Evolutionary conservation across 345 rosid species (phyloP), one percentile per base, ranked within the genome.

Genomic region (Lagerstroemia speciosa): DNA sequence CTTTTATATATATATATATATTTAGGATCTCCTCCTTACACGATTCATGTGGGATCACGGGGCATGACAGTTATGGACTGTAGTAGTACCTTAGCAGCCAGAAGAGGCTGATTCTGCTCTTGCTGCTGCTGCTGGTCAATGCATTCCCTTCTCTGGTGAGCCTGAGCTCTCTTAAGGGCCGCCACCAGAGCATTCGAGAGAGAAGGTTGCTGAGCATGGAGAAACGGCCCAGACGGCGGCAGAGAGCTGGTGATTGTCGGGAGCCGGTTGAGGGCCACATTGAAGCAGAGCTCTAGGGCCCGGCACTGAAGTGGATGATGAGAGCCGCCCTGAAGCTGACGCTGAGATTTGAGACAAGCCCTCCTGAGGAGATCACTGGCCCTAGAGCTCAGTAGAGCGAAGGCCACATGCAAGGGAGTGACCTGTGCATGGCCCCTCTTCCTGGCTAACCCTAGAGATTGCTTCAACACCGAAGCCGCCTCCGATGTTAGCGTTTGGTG

Each of bases 231-330:
- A 32, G 30, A 36, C 5, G 38, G 40, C 85, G 87, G 46, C 72
- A n/a, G n/a, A n/a, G 73, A 6, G 89, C 85, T 6, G 0, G 67
- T 17, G 0, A 85, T 65, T 3, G 90, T 84, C 0, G 92, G 92
- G 16, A 87, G 83, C 29, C 96, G 77, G 67, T 89, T 87, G 69
- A 89, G 90, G 34, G 96, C 89, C 24, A 87, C 92, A 69, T 87
- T 89, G 79, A 89, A 87, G 83, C 96, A 89, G 38, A 89, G 89
- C 78, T 89, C 96, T 3, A 89, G 82, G 26, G 90, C 91, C 72
- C 83, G 69, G 58, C 85, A 85, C 62, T 87, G 96, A 75, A 89
- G 84, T 65, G 89, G 92, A 46, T 85, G 92, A n/a, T n/a, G n/a
- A n/a, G n/a, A n/a, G 30, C 81, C 72, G 71, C 73, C 67, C 61